Evolutionary conservation across 257 asterid genomes (phyloP).

Genomic region (Apocynum venetum): DNA sequence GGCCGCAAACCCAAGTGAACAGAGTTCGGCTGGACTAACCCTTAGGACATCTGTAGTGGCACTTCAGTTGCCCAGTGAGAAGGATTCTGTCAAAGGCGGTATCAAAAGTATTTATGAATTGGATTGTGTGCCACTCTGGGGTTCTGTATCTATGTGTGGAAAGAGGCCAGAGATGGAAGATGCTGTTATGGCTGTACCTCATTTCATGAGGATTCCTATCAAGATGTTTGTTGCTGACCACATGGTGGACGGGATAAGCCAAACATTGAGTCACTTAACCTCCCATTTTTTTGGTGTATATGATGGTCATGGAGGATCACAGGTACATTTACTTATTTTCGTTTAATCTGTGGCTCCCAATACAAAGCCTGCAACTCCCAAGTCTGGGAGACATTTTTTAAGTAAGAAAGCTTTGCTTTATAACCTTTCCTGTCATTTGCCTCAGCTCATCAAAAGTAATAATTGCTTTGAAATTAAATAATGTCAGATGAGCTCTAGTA

Average conservation of each 20-base stretch:
- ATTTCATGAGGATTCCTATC: slow-evolving; percentile 72
- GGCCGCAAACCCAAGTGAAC: slow-evolving; percentile 30
- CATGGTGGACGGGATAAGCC: slow-evolving; percentile 48
- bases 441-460: not conserved
- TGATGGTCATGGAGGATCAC: slow-evolving; percentile 94
- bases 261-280: slow-evolving; percentile 57
- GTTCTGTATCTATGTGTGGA: slow-evolving; percentile 63
- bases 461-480: not conserved
- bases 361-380: not conserved
- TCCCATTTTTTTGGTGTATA: slow-evolving; percentile 88
- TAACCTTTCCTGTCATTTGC: not conserved
- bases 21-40: slow-evolving; percentile 37
- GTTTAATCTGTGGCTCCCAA: not conserved
- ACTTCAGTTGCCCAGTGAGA: slow-evolving; percentile 51
- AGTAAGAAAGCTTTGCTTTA: not conserved
- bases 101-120: slow-evolving; percentile 62
- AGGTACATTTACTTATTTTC: slow-evolving; percentile 42
- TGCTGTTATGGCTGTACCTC: slow-evolving; percentile 48
- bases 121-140: slow-evolving; percentile 87
- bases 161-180: slow-evolving; percentile 91
- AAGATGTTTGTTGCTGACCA: slow-evolving; percentile 62
- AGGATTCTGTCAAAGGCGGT: slow-evolving; percentile 41
- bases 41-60: slow-evolving; percentile 58
- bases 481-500: not conserved
- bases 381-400: not conserved